Evolutionary conservation across 805 yeast genomes (phyloP).

Genomic region (Jamesozyma piceae): DNA sequence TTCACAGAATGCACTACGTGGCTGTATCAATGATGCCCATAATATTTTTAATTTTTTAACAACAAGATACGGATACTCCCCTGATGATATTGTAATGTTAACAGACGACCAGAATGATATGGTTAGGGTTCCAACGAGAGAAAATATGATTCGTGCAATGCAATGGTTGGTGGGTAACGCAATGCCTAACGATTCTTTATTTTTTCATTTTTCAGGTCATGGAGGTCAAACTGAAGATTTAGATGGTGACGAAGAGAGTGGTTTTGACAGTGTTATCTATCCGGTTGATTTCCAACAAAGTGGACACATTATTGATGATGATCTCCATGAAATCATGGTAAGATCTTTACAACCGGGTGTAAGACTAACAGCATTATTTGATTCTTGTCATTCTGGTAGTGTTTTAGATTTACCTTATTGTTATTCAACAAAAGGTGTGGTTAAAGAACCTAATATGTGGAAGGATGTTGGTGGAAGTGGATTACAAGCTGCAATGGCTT

Average conservation of each 20-base stretch:
- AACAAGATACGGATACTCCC: constrained; percentile 37
- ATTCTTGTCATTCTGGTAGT: constrained; percentile 82
- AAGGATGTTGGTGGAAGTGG: constrained; percentile 68
- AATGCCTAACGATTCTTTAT: constrained; percentile 63
- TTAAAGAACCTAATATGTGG: constrained; percentile 72
- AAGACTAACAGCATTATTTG: constrained; percentile 70
- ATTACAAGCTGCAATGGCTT: constrained; percentile 47
- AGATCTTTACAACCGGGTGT: constrained; percentile 62
- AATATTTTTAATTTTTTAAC: constrained; percentile 41
- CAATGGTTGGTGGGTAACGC: constrained; percentile 73
- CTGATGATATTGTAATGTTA: constrained; percentile 49
- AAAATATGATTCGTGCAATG: constrained; percentile 69
- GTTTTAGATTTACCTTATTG: constrained; percentile 71
- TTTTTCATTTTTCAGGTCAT: constrained; percentile 82
- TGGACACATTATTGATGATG: constrained; percentile 68
- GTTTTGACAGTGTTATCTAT: constrained; percentile 61
- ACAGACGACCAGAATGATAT: constrained; percentile 46
- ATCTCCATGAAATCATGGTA: constrained; percentile 63
- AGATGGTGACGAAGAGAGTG: constrained; percentile 70
- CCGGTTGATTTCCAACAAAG: constrained; percentile 61
- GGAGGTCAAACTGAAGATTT: constrained; percentile 67
- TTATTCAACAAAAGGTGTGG: constrained; percentile 74
- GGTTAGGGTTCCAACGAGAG: constrained; percentile 50
- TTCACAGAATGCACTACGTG: constrained; percentile 48
- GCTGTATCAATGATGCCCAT: constrained; percentile 72